Percentiles rank a stretch among this genome's conserved stretches.
Evolutionary conservation across 306 rosid species (phyloP).

Genomic region (Begonia peltatifolia): DNA sequence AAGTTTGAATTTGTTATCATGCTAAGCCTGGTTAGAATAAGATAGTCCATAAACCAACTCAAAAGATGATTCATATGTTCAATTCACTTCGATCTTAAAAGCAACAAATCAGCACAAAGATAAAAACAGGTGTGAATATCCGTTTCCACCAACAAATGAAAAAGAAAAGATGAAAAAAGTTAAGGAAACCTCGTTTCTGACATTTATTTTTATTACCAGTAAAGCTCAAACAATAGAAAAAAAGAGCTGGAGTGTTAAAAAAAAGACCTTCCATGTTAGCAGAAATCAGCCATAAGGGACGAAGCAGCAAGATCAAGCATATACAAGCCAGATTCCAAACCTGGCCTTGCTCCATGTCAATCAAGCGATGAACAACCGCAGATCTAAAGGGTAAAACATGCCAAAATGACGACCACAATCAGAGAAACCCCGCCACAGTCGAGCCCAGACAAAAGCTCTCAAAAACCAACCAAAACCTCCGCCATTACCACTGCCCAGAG

Average conservation of each 20-base stretch:
- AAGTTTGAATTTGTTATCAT: background rate
- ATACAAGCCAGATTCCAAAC: slow-evolving; percentile 37
- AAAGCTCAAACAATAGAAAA: background rate
- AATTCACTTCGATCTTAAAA: background rate
- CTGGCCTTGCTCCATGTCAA: slow-evolving; percentile 41
- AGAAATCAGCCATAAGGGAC: slow-evolving; percentile 56
- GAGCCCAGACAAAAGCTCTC: slow-evolving; percentile 7
- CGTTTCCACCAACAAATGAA: too few relatives aligned
- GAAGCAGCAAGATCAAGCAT: slow-evolving; percentile 40
- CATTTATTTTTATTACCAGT: background rate
- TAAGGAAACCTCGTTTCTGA: background rate
- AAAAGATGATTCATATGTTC: slow-evolving; percentile 5
- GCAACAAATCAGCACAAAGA: too few relatives aligned
- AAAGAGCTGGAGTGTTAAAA: background rate
- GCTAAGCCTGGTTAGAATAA: too few relatives aligned
- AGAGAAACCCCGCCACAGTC: slow-evolving; percentile 7
- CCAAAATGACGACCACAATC: slow-evolving; percentile 33
- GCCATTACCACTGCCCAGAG: slow-evolving; percentile 19
- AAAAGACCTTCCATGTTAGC: slow-evolving; percentile 92
- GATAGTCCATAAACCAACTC: background rate
- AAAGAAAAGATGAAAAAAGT: too few relatives aligned
- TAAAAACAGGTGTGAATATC: too few relatives aligned
- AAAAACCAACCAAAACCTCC: slow-evolving; percentile 30
- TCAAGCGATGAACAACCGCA: slow-evolving; percentile 42
- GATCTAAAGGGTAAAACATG: slow-evolving; percentile 58